Evolutionary conservation across 768 basidiomycete genomes (phyloP), one percentile per base, ranked within the genome.

Genomic region (Kwoniella dendrophila): DNA sequence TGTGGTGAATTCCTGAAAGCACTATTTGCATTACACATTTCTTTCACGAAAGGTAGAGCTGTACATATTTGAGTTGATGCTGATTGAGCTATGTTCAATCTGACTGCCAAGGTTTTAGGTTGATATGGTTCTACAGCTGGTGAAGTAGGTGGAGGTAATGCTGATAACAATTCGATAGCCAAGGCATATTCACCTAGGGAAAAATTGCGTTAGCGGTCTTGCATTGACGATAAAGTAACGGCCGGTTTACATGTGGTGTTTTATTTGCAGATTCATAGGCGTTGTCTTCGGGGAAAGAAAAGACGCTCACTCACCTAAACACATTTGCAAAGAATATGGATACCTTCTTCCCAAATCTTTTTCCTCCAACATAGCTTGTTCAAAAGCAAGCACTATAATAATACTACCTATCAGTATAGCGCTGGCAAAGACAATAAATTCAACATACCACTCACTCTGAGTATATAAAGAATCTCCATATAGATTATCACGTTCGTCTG

Each of bases 261-360:
- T n/a, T n/a, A n/a, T n/a, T n/a, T n/a, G n/a, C 36, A 38, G 36
- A 45, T 20, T 18, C 1, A 45, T 26, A 11, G 18, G 24, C 18
- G 44, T 45, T 12, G 12, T n/a, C 2, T 1, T n/a, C 3, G 44
- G 16, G 27, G 18, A 36, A 4, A 30, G 40, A 32, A 26, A 26
- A 30, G 20, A 26, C 10, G 14, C 30, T 27, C 14, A 61, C 59
- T 38, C 34, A 61, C 59, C 52, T 24, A 61, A 18, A 3, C 27
- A 51, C 59, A 61, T 61, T 26, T 61, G 59, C 22, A 61, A 43
- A 38, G 51, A 51, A 40, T 54, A 61, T 5, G 59, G 59, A 20
- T 54, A 55, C 32, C 54, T 54, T 1, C 29, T 44, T 7, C 30
- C 26, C 41, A 54, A 27, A 1, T 34, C 41, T 8, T 29, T 47